A percentile compares a stretch with the other conserved stretches of the same genome.
These are phyloP conservation scores for Phanerochaete sordida DNA, from an alignment of 768 basidiomycete species.

Conservation along the genomic window DNA sequence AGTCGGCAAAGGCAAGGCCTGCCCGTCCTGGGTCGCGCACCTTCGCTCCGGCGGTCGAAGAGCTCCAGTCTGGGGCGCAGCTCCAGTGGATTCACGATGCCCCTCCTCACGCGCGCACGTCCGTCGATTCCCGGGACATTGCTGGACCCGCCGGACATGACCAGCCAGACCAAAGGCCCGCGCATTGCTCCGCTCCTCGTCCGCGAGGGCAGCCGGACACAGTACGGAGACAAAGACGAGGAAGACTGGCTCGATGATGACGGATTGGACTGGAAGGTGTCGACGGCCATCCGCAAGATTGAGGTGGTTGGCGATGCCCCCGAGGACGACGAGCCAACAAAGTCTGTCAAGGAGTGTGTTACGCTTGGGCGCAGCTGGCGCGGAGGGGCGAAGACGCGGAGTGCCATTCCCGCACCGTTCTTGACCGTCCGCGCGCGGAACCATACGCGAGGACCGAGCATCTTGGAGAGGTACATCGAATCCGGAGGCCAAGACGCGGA, in stretches of 20 bases:
- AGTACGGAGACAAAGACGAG: neutral
- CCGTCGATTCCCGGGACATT: neutral
- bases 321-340: neutral
- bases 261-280: neutral
- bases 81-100: neutral
- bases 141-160: neutral
- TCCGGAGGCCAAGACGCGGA: neutral
- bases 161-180: neutral
- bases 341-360: neutral
- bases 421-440: neutral
- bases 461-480: neutral
- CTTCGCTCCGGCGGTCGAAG: neutral
- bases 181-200: neutral
- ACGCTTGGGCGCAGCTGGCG: neutral
- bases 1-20: neutral
- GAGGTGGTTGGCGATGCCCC: neutral
- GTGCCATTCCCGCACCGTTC: neutral
- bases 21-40: neutral
- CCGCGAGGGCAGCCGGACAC: neutral
- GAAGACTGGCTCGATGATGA: neutral
- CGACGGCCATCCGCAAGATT: neutral
- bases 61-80: neutral
- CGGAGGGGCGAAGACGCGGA: neutral
- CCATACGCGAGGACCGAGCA: neutral
- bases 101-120: neutral